phyloP scores from a whole-genome alignment of 2,329 filamentous ascomycete genomes.

The Diaporthe eres region DNA sequence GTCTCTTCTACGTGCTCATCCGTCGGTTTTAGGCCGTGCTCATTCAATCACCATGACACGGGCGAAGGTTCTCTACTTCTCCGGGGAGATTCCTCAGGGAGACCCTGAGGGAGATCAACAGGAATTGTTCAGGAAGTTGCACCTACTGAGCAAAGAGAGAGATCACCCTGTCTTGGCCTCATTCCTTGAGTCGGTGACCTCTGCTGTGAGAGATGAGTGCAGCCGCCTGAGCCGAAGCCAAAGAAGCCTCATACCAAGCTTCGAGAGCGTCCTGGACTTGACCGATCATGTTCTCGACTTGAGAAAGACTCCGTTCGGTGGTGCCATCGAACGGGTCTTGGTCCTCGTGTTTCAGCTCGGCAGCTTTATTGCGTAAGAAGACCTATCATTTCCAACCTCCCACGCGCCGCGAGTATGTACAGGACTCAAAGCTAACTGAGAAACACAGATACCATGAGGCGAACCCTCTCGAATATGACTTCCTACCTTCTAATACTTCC shows the following conservation, averaged over 20 bases:
- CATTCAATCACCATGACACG: background rate
- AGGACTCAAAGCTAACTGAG: background rate
- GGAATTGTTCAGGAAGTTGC: background rate
- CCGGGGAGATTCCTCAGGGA: constrained; percentile 36
- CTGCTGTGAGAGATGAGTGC: constrained; percentile 1
- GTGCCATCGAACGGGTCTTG: constrained; percentile 35
- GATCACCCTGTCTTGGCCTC: background rate
- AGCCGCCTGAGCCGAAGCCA: background rate
- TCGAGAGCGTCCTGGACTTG: constrained; percentile 36
- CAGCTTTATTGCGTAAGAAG: constrained; percentile 36
- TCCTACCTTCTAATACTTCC: background rate
- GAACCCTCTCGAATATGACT: constrained; percentile 1
- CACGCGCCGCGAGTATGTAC: background rate
- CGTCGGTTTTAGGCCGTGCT: background rate
- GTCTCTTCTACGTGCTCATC: background rate
- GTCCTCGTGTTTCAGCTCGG: constrained; percentile 34
- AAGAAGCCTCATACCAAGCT: constrained; percentile 12
- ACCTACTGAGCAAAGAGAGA: constrained; percentile 9
- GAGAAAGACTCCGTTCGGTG: constrained; percentile 33
- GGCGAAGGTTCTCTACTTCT: constrained; percentile 37
- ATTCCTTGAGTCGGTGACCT: background rate
- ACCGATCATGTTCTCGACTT: constrained; percentile 33
- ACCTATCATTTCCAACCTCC: background rate
- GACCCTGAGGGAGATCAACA: constrained; percentile 37
- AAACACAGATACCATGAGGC: constrained; percentile 13